phyloP scores from a whole-genome alignment of 1,284 basidiomycete species.

The Apiotrichum gracile region DNA sequence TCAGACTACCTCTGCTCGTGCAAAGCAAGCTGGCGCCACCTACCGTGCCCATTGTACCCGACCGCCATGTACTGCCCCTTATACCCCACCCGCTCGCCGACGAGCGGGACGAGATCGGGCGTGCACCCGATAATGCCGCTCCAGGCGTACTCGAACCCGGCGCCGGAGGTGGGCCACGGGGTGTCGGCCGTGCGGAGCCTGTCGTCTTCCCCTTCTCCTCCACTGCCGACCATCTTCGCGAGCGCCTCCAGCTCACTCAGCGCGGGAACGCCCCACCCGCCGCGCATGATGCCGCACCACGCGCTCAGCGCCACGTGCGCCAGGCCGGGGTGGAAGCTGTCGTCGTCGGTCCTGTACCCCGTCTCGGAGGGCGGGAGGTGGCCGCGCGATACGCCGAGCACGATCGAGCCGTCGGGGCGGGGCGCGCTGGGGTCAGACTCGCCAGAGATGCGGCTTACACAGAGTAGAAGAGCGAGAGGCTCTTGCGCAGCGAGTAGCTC shows the following conservation, averaged over 20 bases:
- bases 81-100: slow-evolving; percentile 32
- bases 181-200: background rate
- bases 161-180: slow-evolving; percentile 3
- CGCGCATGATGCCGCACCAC: slow-evolving; percentile 16
- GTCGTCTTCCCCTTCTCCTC: background rate
- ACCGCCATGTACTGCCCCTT: slow-evolving; percentile 34
- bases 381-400: slow-evolving; percentile 30
- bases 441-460: slow-evolving; percentile 16
- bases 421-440: slow-evolving; percentile 9
- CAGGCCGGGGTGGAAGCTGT: slow-evolving; percentile 10
- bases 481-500: slow-evolving; percentile 32
- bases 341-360: slow-evolving; percentile 23
- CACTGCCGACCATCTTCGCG: background rate
- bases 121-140: slow-evolving; percentile 37
- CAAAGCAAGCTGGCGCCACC: background rate
- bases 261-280: slow-evolving; percentile 16
- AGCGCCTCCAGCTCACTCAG: background rate
- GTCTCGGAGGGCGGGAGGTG: background rate
- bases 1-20: background rate
- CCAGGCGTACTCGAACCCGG: slow-evolving; percentile 38
- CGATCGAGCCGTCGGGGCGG: slow-evolving; percentile 30
- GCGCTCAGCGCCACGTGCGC: slow-evolving; percentile 14
- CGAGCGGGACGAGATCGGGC: slow-evolving; percentile 34
- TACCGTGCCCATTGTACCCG: slow-evolving; percentile 41
- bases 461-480: slow-evolving; percentile 32